Percentiles rank a stretch among this genome's conserved stretches.
These are phyloP conservation scores for Friedmanniomyces endolithicus DNA, from an alignment of 495 filamentous ascomycete genomes.

Conservation along the genomic window DNA sequence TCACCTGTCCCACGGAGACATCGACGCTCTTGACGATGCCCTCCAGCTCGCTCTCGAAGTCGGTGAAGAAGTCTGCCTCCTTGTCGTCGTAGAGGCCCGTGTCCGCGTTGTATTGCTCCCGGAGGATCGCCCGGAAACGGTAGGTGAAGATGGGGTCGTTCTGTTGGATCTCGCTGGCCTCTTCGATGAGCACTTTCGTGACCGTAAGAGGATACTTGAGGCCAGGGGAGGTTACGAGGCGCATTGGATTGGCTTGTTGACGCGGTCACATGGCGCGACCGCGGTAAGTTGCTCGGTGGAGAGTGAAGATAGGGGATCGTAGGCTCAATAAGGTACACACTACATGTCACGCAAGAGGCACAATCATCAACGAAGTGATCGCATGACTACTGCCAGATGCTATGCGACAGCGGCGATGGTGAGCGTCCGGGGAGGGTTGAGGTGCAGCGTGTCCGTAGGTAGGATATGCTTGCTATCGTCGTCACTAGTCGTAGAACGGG, in stretches of 20 bases:
- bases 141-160: slow-evolving; percentile 71
- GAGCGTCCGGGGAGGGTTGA: not conserved
- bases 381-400: slow-evolving; percentile 17
- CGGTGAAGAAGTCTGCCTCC: slow-evolving; percentile 55
- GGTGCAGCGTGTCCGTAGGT: not conserved
- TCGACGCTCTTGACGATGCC: slow-evolving; percentile 67
- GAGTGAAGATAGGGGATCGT: not conserved
- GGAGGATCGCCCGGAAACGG: slow-evolving; percentile 62
- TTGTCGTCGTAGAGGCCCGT: slow-evolving; percentile 51
- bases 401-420: slow-evolving; percentile 2
- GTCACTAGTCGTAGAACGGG: too few relatives aligned
- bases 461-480: too few relatives aligned
- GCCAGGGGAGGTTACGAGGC: slow-evolving; percentile 39
- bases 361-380: slow-evolving; percentile 11
- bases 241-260: slow-evolving; percentile 27
- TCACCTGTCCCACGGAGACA: slow-evolving; percentile 56
- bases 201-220: slow-evolving; percentile 94
- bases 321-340: not conserved
- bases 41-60: slow-evolving; percentile 72
- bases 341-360: slow-evolving; percentile 15
- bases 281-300: not conserved
- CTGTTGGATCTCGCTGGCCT: slow-evolving; percentile 60
- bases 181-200: slow-evolving; percentile 65
- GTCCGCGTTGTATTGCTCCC: slow-evolving; percentile 54
- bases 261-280: slow-evolving; percentile 10